Base-by-base conservation (phyloP, 176 grass and related monocot species). In the Aegilops longissima region DNA sequence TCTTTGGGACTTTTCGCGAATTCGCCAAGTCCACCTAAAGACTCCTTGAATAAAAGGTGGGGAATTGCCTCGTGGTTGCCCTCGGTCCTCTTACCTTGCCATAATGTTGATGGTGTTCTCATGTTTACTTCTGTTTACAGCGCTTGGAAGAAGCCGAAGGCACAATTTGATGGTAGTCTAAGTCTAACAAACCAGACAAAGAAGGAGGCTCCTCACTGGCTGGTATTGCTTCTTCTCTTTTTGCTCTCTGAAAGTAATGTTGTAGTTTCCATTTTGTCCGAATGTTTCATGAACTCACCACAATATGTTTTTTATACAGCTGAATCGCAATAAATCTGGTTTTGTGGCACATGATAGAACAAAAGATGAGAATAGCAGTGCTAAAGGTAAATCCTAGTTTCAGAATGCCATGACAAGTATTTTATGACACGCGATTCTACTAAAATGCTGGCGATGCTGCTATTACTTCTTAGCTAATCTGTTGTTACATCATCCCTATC, bases 111-210 rank as follows among this genome's bases (percentile, higher is more conserved):
- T 4, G 67, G n/a, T 42, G 25, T 73, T 40, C 47, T 82, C 35
- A 70, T 74, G 23, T 76, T 27, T 71, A 42, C 77, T 81, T 87
- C 20, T 84, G 30, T 71, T 44, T 75, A 81, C 73, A 94, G 92
- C 38, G 8, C 11, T 3, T 23, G 6, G 54, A 78, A 87, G 69
- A 78, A 87, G 56, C 87, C 64, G 31, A 78, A 92, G 85, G 33
- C 68, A 20, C 90, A 65, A 1, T 71, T 78, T 66, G 64, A 82
- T 25, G 66, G 62, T 78, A 44, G 29, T 77, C 65, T 42, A 78
- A 54, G n/a, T 80, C 45, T 52, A 73, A 38, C 35, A 76, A 20
- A 85, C 63, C 61, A 59, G 20, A 29, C 49, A 76, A 88, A 78
- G 30, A 82, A 20, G 25, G 78, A 85, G 33, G 17, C 39, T 74